These are phyloP conservation scores for Penicillium psychrosexuale DNA, from an alignment of 2,329 filamentous ascomycete species.

Conservation along the genomic window DNA sequence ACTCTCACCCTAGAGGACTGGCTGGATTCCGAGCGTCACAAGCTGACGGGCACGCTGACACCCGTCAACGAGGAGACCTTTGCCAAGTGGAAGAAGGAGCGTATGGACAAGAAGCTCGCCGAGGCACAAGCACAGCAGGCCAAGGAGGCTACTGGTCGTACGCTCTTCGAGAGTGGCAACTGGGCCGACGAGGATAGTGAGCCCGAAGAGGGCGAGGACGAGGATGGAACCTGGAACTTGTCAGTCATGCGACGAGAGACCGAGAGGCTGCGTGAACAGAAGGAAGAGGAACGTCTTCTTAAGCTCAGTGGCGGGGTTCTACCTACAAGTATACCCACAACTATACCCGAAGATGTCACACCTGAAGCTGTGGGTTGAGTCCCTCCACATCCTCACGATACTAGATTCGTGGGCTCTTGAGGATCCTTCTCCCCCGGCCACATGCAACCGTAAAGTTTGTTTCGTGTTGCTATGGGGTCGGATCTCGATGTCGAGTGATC, in stretches of 20 bases:
- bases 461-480: conserved; percentile 18
- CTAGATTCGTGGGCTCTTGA: conserved; percentile 28
- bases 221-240: conserved; percentile 67
- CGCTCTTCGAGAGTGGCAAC: conserved; percentile 93
- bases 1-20: conserved; percentile 97
- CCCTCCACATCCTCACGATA: conserved; percentile 18
- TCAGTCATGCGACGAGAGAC: conserved; percentile 82
- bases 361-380: conserved; percentile 31
- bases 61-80: conserved; percentile 92
- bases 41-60: conserved; percentile 84
- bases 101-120: conserved; percentile 90
- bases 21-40: conserved; percentile 92
- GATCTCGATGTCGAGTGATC: conserved; percentile 27
- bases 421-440: conserved; percentile 17
- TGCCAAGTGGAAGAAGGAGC: conserved; percentile 94
- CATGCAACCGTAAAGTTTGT: conserved; percentile 7
- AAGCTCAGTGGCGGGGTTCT: conserved; percentile 32
- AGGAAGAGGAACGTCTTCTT: conserved; percentile 69
- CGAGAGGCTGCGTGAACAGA: conserved; percentile 67
- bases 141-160: conserved; percentile 93
- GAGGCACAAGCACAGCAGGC: conserved; percentile 85
- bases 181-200: conserved; percentile 69
- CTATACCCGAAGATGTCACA: conserved; percentile 9
- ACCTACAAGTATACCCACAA: conserved; percentile 16
- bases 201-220: conserved; percentile 53